phyloP scores from a whole-genome alignment of 225 moss, liverwort and hornwort genomes.

The Pseudisothecium myosuroides region DNA sequence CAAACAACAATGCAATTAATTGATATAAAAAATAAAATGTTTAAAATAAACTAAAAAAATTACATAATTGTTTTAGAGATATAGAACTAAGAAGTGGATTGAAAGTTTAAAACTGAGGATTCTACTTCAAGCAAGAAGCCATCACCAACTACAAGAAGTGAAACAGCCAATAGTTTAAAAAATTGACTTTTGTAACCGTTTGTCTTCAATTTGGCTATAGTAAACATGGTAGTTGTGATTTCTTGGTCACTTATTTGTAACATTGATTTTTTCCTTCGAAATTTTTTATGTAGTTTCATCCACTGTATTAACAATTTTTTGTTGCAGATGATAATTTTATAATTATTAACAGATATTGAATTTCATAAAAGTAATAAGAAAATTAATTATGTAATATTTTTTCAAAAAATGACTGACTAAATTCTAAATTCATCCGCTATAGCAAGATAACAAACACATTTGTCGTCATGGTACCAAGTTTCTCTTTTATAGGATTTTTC shows the following conservation, averaged over 20 bases:
- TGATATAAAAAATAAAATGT: fast-evolving
- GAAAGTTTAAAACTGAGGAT: fast-evolving
- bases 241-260: fast-evolving
- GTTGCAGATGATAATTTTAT: too few relatives aligned
- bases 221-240: neutral
- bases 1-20: fast-evolving
- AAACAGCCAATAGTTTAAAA: neutral
- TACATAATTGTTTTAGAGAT: too few relatives aligned
- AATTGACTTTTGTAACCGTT: neutral
- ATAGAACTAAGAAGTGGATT: too few relatives aligned
- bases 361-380: too few relatives aligned
- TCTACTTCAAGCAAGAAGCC: too few relatives aligned
- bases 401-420: too few relatives aligned
- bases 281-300: fast-evolving
- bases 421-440: neutral
- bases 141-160: neutral
- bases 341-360: too few relatives aligned
- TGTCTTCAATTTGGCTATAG: neutral
- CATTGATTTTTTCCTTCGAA: neutral
- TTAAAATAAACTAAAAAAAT: too few relatives aligned
- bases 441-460: neutral
- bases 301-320: neutral
- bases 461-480: neutral
- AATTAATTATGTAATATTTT: too few relatives aligned
- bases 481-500: fast-evolving